phyloP scores from a whole-genome alignment of 2,329 filamentous ascomycete genomes.

The Trichophyton simii region DNA sequence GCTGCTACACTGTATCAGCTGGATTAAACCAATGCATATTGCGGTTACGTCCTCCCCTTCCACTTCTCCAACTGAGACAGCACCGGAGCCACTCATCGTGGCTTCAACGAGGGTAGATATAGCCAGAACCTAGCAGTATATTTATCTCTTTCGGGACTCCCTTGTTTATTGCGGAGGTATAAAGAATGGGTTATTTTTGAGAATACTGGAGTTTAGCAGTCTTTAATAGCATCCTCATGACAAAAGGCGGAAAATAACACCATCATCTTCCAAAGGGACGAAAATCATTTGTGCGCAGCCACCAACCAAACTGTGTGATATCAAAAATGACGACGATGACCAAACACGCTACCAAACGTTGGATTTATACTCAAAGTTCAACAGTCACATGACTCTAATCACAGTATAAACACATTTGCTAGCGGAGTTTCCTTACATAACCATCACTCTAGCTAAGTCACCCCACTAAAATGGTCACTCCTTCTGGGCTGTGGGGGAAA shows the following conservation, averaged over 20 bases:
- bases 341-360: background rate
- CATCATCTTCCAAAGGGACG: background rate
- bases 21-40: constrained; percentile 45
- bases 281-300: background rate
- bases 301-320: background rate
- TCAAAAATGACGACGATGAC: background rate
- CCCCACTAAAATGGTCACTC: background rate
- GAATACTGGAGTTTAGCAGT: background rate
- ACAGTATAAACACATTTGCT: background rate
- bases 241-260: background rate
- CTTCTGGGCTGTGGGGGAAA: background rate
- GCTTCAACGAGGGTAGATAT: background rate
- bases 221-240: background rate
- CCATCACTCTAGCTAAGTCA: background rate
- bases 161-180: background rate
- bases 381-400: background rate
- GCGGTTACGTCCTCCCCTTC: background rate
- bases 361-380: background rate
- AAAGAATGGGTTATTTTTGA: background rate
- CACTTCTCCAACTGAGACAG: background rate
- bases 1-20: constrained; percentile 62
- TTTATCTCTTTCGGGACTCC: background rate
- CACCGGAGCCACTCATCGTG: background rate
- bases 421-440: background rate
- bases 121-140: background rate